Evolutionary conservation across 2,329 filamentous ascomycete genomes (phyloP), one percentile per base, ranked within the genome.

Genomic region (Epichloe amarillans): DNA sequence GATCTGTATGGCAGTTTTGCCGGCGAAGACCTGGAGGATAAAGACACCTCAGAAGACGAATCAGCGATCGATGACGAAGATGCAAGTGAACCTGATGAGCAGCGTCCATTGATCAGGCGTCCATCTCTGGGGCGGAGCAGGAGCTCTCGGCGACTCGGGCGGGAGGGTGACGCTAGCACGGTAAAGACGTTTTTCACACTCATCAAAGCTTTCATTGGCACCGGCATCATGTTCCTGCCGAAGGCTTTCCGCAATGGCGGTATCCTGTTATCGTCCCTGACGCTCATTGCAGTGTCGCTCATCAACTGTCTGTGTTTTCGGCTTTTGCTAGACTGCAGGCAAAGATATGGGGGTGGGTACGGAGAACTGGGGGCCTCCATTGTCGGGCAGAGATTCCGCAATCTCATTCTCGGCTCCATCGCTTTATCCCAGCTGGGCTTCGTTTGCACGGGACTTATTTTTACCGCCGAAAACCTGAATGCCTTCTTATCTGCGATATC

Each of bases 191-290:
- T 89, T 66, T 88, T 88, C 64, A 89, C 84, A 0, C 71, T 88
- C 10, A 70, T 89, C 48, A 89, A 89, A 64, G 84, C 85, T 1
- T 89, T 89, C 59, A 77, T 89, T 50, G 85, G 85, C 46, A 89
- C 85, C 0, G 85, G 85, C 54, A 88, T 89, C 63, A 87, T 89
- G 80, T 89, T 89, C 61, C 64, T 89, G 43, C 85, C 85, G 45
- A 88, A 87, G 61, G 85, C 85, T 0, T 89, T 88, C 67, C 79
- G 80, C 60, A 89, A 89, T 56, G 85, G 85, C 37, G 85, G 85
- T 23, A 82, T 89, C 48, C 69, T 88, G 11, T 89, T 89, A 62
- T 88, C 84, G 0, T 82, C 80, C 0, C 66, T 87, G 47, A 82
- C 82, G 0, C 75, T 89, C 56, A 65, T 88, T 44, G 67, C 71